Conservation (phyloP, 139 green algal genomes). For the Picochlorum sp. region DNA sequence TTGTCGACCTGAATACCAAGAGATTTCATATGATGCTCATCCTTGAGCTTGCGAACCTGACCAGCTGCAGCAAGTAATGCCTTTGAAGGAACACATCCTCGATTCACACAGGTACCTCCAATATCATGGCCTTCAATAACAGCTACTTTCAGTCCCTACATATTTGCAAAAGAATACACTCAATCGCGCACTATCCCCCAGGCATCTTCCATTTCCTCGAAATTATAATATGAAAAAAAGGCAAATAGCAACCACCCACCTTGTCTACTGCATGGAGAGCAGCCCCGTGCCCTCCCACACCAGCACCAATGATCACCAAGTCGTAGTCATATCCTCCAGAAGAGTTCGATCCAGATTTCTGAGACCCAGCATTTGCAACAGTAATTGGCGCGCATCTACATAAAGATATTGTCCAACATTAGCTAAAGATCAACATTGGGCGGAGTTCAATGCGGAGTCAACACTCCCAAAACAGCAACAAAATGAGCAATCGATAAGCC, state of each 20-base stretch:
- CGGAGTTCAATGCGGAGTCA: too few relatives aligned
- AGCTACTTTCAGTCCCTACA: slow-evolving; percentile 88
- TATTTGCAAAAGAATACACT: neutral
- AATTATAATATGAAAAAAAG: slow-evolving; percentile 22
- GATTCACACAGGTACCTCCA: slow-evolving; percentile 98
- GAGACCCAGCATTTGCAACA: slow-evolving; percentile 1
- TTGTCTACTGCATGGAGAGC: slow-evolving; percentile 92
- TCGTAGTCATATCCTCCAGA: slow-evolving; percentile 87
- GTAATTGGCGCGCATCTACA: slow-evolving; percentile 1
- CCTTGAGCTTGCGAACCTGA: slow-evolving; percentile 82
- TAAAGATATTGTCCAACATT: too few relatives aligned
- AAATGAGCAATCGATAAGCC: too few relatives aligned
- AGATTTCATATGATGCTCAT: slow-evolving; percentile 85
- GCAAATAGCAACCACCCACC: slow-evolving; percentile 25
- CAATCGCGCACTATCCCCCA: neutral
- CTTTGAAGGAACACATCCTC: slow-evolving; percentile 97
- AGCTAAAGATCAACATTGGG: too few relatives aligned
- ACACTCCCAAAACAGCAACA: too few relatives aligned
- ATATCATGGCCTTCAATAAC: slow-evolving; percentile 96
- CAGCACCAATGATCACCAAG: slow-evolving; percentile 95
- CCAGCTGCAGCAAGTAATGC: slow-evolving; percentile 93
- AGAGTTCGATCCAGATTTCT: slow-evolving; percentile 15
- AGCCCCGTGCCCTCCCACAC: slow-evolving; percentile 94
- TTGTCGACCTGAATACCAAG: slow-evolving; percentile 80
- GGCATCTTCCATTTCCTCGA: too few relatives aligned